Evolutionary conservation across 2,329 filamentous ascomycete species (phyloP).

Genomic region (Sporothrix globosa): DNA sequence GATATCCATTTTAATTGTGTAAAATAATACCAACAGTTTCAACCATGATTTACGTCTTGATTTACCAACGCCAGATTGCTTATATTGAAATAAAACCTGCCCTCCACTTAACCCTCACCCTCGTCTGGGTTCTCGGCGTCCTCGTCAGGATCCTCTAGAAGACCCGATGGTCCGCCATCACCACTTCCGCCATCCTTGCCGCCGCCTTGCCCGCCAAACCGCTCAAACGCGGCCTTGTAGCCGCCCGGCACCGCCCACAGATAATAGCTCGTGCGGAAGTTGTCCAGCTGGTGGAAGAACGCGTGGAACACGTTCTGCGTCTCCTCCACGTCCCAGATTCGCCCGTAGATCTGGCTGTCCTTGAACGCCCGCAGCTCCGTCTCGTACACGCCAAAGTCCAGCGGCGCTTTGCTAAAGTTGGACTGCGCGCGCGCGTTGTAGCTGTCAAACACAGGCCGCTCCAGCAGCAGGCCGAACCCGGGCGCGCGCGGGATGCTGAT

Average conservation of each 20-base stretch:
- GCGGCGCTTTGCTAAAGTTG: constrained; percentile 65
- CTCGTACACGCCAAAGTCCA: constrained; percentile 79
- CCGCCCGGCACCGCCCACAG: constrained; percentile 74
- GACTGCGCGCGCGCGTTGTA: constrained; percentile 77
- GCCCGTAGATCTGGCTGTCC: constrained; percentile 84
- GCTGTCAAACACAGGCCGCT: constrained; percentile 85
- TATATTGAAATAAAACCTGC: neutral
- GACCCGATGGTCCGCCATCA: neutral
- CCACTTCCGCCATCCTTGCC: neutral
- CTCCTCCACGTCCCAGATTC: constrained; percentile 89
- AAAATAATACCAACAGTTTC: too few relatives aligned
- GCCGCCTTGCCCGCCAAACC: constrained; percentile 40
- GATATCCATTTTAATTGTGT: constrained; percentile 12
- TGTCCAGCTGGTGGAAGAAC: constrained; percentile 79
- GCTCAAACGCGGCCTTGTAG: constrained; percentile 61
- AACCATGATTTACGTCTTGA: neutral
- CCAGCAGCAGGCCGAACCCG: constrained; percentile 81
- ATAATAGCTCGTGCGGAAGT: constrained; percentile 72
- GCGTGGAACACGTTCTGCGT: constrained; percentile 80
- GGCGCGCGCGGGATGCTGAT: constrained; percentile 95
- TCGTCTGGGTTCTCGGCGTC: constrained; percentile 48
- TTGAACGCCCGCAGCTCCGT: constrained; percentile 86
- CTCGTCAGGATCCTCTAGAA: constrained; percentile 56
- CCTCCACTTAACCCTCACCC: constrained; percentile 34
- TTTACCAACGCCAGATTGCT: constrained; percentile 1